A percentile compares a stretch with the other conserved stretches of the same genome.
These are phyloP conservation scores for Amauroascus niger DNA, from an alignment of 2,329 filamentous ascomycete species.

Conservation along the genomic window DNA sequence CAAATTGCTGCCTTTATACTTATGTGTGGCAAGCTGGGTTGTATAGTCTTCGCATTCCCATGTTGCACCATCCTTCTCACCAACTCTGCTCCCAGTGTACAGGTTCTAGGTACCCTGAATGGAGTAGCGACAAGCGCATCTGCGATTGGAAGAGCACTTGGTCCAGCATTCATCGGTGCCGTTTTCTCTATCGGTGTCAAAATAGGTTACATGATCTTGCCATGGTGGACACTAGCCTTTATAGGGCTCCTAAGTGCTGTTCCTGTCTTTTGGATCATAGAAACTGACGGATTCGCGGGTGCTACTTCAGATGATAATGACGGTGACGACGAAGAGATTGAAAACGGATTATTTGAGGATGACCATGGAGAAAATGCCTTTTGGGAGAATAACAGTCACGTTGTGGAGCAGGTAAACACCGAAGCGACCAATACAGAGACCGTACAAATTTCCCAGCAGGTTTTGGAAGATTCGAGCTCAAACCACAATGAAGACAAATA, in stretches of 20 bases:
- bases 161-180: slow-evolving; percentile 63
- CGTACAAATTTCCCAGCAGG: neutral
- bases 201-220: slow-evolving; percentile 63
- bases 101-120: slow-evolving; percentile 77
- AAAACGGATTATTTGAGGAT: neutral
- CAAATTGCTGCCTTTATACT: slow-evolving; percentile 53
- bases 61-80: slow-evolving; percentile 84
- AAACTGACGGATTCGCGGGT: slow-evolving; percentile 58
- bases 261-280: slow-evolving; percentile 62
- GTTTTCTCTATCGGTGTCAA: slow-evolving; percentile 69
- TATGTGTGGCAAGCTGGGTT: slow-evolving; percentile 64
- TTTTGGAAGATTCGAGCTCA: neutral
- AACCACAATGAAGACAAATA: neutral
- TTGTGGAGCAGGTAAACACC: neutral
- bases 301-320: slow-evolving; percentile 24
- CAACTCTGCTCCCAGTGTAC: slow-evolving; percentile 67
- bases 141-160: slow-evolving; percentile 67
- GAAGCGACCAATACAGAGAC: neutral
- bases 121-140: slow-evolving; percentile 78
- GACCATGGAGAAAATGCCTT: neutral
- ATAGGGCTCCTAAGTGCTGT: slow-evolving; percentile 58
- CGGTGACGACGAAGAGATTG: neutral
- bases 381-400: neutral
- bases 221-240: slow-evolving; percentile 67
- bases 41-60: slow-evolving; percentile 77